Conservation (phyloP, 1,284 basidiomycete genomes). For the Cutaneotrichosporon dermatis region DNA sequence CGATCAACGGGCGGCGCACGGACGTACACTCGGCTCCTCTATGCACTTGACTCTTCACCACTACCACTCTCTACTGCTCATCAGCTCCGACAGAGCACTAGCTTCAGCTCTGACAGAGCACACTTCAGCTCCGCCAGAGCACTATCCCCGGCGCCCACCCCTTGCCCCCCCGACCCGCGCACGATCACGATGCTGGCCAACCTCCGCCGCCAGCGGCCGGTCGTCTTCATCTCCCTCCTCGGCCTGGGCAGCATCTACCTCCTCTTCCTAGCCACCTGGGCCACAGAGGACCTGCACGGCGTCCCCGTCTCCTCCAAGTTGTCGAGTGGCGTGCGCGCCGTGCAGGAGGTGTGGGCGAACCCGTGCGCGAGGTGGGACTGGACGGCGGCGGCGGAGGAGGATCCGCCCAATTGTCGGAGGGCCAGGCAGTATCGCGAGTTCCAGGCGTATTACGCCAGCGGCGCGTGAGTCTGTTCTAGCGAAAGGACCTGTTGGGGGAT, state of each 20-base stretch:
- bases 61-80: too few species aligned
- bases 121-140: too few species aligned
- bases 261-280: not conserved
- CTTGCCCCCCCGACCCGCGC: not conserved
- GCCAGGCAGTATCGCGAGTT: conserved; percentile 38
- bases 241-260: not conserved
- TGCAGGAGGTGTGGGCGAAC: not conserved
- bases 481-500: too few species aligned
- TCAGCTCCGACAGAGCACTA: too few species aligned
- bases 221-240: not conserved
- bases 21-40: too few species aligned
- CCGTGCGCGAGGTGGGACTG: conserved; percentile 27
- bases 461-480: not conserved
- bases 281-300: not conserved
- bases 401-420: conserved; percentile 31
- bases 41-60: too few species aligned
- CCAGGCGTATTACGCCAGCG: conserved; percentile 15
- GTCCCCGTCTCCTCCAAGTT: not conserved
- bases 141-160: too few species aligned
- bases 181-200: too few species aligned
- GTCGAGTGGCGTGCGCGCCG: too few species aligned
- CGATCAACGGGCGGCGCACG: too few species aligned
- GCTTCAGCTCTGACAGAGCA: too few species aligned
- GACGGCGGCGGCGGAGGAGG: conserved; percentile 11
- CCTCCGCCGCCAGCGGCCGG: too few species aligned